These are phyloP conservation scores for Neofusicoccum sp. DNA, from an alignment of 2,329 filamentous ascomycete genomes.

Conservation along the genomic window DNA sequence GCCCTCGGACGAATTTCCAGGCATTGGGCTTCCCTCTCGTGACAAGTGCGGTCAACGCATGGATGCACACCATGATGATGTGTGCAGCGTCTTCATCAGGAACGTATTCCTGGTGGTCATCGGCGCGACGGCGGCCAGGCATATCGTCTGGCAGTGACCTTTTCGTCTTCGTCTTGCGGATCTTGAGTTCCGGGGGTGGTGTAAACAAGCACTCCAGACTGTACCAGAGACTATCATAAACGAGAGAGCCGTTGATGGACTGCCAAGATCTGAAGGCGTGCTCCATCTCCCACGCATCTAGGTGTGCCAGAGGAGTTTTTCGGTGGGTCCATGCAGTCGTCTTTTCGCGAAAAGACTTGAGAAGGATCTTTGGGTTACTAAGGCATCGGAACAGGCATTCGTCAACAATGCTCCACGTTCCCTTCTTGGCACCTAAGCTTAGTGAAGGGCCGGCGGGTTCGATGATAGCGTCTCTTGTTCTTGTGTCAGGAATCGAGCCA, in stretches of 20 bases:
- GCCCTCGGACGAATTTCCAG: conserved; percentile 18
- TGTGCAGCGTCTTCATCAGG: conserved; percentile 42
- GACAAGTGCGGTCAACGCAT: conserved; percentile 41
- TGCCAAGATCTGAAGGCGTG: conserved; percentile 40
- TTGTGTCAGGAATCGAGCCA: conserved; percentile 9
- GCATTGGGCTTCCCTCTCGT: conserved; percentile 27
- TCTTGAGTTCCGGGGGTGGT: conserved; percentile 37
- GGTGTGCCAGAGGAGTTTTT: conserved; percentile 6
- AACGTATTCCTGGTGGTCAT: not conserved
- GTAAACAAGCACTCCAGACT: conserved; percentile 36
- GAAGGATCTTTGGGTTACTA: conserved; percentile 9
- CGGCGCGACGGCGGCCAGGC: not conserved
- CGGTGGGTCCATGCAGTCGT: not conserved
- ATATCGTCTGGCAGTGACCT: not conserved
- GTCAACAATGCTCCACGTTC: conserved; percentile 8
- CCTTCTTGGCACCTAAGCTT: not conserved
- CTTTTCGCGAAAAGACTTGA: conserved; percentile 14
- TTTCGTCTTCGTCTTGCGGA: not conserved
- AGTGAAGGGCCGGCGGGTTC: not conserved
- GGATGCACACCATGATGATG: conserved; percentile 44
- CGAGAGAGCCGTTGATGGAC: conserved; percentile 34
- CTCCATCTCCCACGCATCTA: conserved; percentile 34
- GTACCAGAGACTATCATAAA: conserved; percentile 41
- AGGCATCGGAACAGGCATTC: conserved; percentile 12
- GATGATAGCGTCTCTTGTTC: conserved; percentile 10